Evolutionary conservation across 176 grass and related monocot species (phyloP).

Genomic region (Zoysia japonica): DNA sequence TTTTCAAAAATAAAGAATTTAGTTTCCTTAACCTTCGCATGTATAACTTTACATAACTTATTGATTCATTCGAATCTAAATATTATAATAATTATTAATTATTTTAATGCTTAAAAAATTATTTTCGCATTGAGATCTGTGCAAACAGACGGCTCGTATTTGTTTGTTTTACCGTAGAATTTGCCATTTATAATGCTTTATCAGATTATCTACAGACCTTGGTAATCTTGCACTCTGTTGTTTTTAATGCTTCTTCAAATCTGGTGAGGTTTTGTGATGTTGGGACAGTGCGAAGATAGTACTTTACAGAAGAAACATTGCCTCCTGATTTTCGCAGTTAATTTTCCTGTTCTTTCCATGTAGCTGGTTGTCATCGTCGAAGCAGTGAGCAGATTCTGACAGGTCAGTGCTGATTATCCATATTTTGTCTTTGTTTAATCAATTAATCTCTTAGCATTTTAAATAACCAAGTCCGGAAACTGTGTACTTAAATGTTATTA

Average conservation of each 20-base stretch:
- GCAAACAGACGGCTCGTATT: no score
- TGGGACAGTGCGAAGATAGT: conserved; percentile 64
- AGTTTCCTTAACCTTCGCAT: no score
- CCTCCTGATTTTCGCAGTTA: conserved; percentile 66
- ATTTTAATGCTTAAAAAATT: no score
- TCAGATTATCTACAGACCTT: neutral
- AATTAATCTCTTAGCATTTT: neutral
- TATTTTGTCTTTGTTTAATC: neutral
- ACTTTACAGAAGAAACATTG: conserved; percentile 68
- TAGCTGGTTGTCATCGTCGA: neutral
- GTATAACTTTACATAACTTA: no score
- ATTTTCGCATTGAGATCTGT: no score
- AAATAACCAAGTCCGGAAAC: no score
- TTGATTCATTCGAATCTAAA: no score
- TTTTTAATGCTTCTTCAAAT: conserved; percentile 12
- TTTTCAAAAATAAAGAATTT: no score
- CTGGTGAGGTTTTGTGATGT: conserved; percentile 78
- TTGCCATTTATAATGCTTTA: neutral
- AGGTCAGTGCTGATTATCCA: conserved; percentile 10
- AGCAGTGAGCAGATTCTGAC: neutral
- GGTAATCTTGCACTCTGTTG: neutral
- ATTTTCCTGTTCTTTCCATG: neutral
- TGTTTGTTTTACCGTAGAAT: no score
- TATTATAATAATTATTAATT: no score
- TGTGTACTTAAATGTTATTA: neutral